Percentiles rank a stretch among this genome's conserved stretches.
phyloP scores from a whole-genome alignment of 257 asterid species.

The Agastache rugosa region DNA sequence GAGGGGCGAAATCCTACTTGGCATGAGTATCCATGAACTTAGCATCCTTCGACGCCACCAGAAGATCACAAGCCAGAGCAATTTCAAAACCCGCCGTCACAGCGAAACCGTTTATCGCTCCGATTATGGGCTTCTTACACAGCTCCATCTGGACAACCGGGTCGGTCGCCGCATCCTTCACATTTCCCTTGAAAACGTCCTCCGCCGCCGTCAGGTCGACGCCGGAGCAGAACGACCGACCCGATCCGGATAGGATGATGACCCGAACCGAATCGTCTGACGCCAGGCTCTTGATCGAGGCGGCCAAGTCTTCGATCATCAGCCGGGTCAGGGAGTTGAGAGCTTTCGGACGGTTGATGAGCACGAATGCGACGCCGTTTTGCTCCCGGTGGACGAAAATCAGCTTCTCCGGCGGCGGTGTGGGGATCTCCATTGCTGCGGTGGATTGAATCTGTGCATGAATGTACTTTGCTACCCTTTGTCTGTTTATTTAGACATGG shows the following conservation, averaged over 20 bases:
- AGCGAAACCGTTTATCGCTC: constrained; percentile 87
- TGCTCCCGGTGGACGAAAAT: constrained; percentile 61
- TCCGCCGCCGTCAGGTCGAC: constrained; percentile 91
- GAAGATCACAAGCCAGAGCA: constrained; percentile 85
- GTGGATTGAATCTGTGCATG: constrained; percentile 11
- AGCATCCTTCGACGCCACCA: constrained; percentile 86
- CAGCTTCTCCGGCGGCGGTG: constrained; percentile 60
- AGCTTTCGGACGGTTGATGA: constrained; percentile 85
- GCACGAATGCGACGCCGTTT: constrained; percentile 64
- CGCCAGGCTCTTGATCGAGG: constrained; percentile 56
- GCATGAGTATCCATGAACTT: constrained; percentile 97
- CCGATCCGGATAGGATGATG: constrained; percentile 71
- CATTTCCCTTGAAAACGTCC: constrained; percentile 88
- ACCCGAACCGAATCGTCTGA: constrained; percentile 74
- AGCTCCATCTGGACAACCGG: constrained; percentile 91
- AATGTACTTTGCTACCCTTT: too few relatives aligned
- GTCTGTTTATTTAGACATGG: not conserved
- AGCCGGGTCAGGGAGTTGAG: constrained; percentile 74
- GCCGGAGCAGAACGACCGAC: constrained; percentile 93
- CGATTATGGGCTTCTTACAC: constrained; percentile 84
- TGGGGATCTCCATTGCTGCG: constrained; percentile 50
- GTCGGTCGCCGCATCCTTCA: constrained; percentile 74
- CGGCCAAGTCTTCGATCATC: constrained; percentile 75
- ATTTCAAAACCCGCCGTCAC: constrained; percentile 98
- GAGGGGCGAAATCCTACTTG: constrained; percentile 42